These are phyloP conservation scores for Perilla frutescens DNA, from an alignment of 257 asterid genomes.

Conservation along the genomic window DNA sequence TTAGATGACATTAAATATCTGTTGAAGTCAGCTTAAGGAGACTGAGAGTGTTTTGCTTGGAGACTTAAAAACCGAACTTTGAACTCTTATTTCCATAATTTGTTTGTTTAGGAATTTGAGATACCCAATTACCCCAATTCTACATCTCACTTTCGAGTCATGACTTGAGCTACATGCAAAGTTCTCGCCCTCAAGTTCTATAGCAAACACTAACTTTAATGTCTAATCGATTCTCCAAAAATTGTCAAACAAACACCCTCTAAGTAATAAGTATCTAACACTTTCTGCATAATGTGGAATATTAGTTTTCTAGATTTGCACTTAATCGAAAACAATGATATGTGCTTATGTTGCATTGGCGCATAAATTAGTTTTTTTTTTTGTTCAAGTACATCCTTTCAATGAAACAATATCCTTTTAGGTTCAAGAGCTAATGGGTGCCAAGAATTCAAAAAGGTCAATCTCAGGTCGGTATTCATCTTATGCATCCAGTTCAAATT, in stretches of 20 bases:
- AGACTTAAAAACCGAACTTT: neutral
- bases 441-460: constrained; percentile 72
- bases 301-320: neutral
- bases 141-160: neutral
- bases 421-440: constrained; percentile 69
- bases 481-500: constrained; percentile 66
- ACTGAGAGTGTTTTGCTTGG: neutral
- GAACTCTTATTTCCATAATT: neutral
- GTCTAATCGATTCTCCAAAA: neutral
- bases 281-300: neutral
- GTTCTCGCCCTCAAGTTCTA: neutral
- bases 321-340: neutral
- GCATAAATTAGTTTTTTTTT: neutral
- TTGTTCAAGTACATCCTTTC: constrained; percentile 7
- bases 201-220: neutral
- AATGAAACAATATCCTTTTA: constrained; percentile 20
- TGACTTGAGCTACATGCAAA: neutral
- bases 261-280: neutral
- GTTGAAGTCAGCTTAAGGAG: constrained; percentile 12
- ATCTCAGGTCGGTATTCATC: constrained; percentile 73
- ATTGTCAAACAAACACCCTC: neutral
- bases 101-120: neutral
- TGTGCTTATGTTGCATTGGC: constrained; percentile 18
- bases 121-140: neutral
- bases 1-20: constrained; percentile 3